Evolutionary conservation across 805 yeast genomes (phyloP).

Genomic region (Candida ortonii): DNA sequence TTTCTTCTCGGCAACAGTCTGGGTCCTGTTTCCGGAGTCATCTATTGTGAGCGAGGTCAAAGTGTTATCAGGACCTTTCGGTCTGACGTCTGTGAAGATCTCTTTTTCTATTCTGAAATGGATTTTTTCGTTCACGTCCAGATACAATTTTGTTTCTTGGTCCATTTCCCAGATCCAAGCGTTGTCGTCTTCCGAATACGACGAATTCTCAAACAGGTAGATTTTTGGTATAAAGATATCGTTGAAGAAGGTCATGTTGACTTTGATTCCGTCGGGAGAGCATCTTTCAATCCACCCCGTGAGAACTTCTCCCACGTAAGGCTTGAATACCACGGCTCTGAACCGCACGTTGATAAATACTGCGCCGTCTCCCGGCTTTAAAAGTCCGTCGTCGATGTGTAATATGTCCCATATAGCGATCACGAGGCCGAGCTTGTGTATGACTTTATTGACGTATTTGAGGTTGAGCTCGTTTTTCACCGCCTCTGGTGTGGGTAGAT

Average conservation of each 20-base stretch:
- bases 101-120: constrained; percentile 91
- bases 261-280: constrained; percentile 81
- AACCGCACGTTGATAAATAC: constrained; percentile 72
- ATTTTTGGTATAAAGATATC: constrained; percentile 87
- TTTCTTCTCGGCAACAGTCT: constrained; percentile 32
- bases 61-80: constrained; percentile 62
- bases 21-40: constrained; percentile 21
- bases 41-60: constrained; percentile 28
- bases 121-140: constrained; percentile 89
- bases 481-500: constrained; percentile 67
- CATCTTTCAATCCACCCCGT: constrained; percentile 93
- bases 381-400: constrained; percentile 80
- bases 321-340: constrained; percentile 81
- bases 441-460: constrained; percentile 82
- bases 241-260: constrained; percentile 83
- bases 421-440: constrained; percentile 81
- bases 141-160: constrained; percentile 70
- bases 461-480: constrained; percentile 75
- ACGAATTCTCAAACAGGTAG: constrained; percentile 63
- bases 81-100: constrained; percentile 78
- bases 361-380: constrained; percentile 94
- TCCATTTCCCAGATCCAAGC: constrained; percentile 93
- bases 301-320: constrained; percentile 89
- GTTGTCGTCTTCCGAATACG: constrained; percentile 58
- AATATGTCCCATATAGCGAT: constrained; percentile 80